These are phyloP conservation scores for Cladosporium austrohemisphaericum DNA, from an alignment of 2,329 filamentous ascomycete genomes.

Conservation along the genomic window DNA sequence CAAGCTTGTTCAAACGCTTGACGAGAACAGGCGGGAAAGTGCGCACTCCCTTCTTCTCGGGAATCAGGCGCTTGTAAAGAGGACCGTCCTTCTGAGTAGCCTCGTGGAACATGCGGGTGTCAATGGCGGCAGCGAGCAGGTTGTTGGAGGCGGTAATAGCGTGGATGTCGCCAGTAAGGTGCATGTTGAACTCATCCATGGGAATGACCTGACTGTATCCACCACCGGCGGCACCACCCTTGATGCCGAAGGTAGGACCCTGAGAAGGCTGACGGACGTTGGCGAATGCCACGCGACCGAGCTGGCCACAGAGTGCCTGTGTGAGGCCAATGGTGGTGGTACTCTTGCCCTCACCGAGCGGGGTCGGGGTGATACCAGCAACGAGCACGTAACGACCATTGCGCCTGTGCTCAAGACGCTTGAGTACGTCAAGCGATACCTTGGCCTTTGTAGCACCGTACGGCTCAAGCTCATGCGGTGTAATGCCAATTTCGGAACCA, in stretches of 20 bases:
- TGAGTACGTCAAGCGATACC: constrained; percentile 76
- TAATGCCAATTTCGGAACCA: constrained; percentile 82
- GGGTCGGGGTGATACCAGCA: constrained; percentile 93
- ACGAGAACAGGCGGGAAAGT: constrained; percentile 88
- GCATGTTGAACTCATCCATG: constrained; percentile 99
- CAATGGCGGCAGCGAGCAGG: constrained; percentile 89
- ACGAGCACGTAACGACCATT: constrained; percentile 91
- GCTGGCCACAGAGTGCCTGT: constrained; percentile 84
- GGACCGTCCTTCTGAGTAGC: constrained; percentile 87
- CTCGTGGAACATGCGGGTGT: constrained; percentile 98
- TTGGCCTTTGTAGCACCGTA: constrained; percentile 97
- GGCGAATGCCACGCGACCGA: constrained; percentile 85
- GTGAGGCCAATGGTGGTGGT: constrained; percentile 95
- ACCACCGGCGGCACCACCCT: constrained; percentile 93
- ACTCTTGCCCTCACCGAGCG: constrained; percentile 94
- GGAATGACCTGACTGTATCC: constrained; percentile 99
- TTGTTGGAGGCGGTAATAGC: constrained; percentile 97
- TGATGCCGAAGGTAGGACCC: constrained; percentile 97
- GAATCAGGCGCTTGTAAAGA: constrained; percentile 83
- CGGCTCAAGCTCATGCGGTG: constrained; percentile 83
- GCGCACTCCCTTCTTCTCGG: constrained; percentile 82
- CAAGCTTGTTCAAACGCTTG: constrained; percentile 88
- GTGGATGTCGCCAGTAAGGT: constrained; percentile 96
- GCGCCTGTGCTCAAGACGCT: constrained; percentile 78
- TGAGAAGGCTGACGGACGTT: constrained; percentile 97